phyloP scores from a whole-genome alignment of 1,284 basidiomycete species.

The Sporisorium reilianum region DNA sequence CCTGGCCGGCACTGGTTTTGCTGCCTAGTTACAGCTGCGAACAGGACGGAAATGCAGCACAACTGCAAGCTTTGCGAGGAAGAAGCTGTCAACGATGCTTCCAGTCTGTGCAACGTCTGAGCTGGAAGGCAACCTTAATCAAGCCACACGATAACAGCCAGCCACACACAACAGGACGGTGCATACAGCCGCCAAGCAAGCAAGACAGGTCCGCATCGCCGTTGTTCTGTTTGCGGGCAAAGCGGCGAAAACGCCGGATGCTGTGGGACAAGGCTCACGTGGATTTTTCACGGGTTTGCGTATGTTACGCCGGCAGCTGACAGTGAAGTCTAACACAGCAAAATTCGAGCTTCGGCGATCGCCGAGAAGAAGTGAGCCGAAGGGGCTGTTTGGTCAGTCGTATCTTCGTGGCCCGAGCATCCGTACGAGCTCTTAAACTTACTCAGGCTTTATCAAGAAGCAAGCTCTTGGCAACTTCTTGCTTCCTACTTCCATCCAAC shows the following conservation, averaged over 20 bases:
- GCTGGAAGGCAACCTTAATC: no score
- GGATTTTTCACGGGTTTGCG: background rate
- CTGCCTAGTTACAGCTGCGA: no score
- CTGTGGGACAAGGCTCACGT: background rate
- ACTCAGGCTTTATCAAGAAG: background rate
- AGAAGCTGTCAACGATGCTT: background rate
- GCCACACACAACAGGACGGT: background rate
- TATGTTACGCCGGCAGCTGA: conserved; percentile 6
- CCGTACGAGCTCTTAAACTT: conserved; percentile 3
- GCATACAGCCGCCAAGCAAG: background rate
- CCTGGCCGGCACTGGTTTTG: no score
- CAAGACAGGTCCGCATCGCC: background rate
- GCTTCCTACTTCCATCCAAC: background rate
- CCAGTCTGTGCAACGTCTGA: background rate
- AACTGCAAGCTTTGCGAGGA: background rate
- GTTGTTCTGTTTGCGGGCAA: no score
- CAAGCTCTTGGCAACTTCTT: background rate
- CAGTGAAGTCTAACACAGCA: conserved; percentile 4
- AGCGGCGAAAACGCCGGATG: conserved; percentile 15
- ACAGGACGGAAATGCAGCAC: conserved; percentile 2
- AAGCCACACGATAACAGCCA: background rate
- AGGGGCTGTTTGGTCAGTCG: background rate
- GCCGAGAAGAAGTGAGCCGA: conserved; percentile 26
- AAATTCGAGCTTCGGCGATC: conserved; percentile 28
- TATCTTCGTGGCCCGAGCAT: conserved; percentile 26